Conservation (phyloP, 495 filamentous ascomycete species). For the Neurospora intermedia region DNA sequence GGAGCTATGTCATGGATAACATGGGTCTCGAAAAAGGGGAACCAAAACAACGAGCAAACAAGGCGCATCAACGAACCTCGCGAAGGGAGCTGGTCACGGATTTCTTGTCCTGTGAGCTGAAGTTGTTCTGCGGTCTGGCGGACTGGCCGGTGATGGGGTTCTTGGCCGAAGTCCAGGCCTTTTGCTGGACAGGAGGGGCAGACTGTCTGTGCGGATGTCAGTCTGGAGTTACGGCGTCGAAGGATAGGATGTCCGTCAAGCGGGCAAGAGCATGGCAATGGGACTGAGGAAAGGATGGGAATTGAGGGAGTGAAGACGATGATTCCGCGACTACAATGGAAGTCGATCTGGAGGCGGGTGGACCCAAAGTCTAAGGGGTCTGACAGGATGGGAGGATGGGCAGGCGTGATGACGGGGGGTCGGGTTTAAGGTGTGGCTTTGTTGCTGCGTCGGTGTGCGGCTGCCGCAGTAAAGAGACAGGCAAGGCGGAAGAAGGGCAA, state of each 20-base stretch:
- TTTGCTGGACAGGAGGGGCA: conserved; percentile 25
- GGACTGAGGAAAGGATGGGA: conserved; percentile 1
- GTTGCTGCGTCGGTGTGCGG: conserved; percentile 8
- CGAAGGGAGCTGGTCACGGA: conserved; percentile 22
- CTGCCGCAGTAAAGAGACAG: conserved; percentile 10
- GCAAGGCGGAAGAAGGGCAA: conserved; percentile 6
- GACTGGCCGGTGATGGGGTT: conserved; percentile 29
- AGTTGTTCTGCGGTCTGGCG: conserved; percentile 14
- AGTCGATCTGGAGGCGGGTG: background rate
- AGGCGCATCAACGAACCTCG: conserved; percentile 17
- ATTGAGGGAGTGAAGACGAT: background rate
- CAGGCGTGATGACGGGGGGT: conserved; percentile 1
- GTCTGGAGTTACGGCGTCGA: conserved; percentile 4
- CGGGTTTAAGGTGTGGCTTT: conserved; percentile 5
- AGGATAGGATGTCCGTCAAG: background rate
- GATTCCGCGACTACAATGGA: background rate
- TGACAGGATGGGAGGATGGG: background rate
- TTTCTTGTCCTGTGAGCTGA: conserved; percentile 20
- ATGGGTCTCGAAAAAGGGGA: background rate
- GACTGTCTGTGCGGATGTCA: conserved; percentile 24
- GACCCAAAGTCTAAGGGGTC: background rate
- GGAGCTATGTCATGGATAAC: background rate
- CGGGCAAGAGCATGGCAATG: background rate
- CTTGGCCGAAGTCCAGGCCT: conserved; percentile 28
- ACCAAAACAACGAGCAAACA: background rate